Conservation (phyloP, 495 filamentous ascomycete genomes). For the Neurospora tetrasperma region DNA sequence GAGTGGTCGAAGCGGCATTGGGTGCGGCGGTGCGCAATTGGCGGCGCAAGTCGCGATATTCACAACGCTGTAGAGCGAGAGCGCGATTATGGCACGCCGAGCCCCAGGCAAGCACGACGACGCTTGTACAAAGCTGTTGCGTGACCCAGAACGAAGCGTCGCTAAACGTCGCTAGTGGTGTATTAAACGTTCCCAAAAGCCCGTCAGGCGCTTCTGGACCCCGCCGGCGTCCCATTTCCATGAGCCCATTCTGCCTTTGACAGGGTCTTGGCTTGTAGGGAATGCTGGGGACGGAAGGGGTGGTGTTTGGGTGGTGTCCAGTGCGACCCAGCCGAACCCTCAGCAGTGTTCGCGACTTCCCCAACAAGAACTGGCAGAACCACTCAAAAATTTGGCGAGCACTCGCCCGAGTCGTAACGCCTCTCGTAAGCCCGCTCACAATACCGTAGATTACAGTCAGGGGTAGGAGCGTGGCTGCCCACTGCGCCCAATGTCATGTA, state of each 20-base stretch:
- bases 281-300: slow-evolving; percentile 4
- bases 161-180: slow-evolving; percentile 8
- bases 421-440: background rate
- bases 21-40: background rate
- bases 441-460: background rate
- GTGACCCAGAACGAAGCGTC: slow-evolving; percentile 1
- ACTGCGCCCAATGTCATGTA: background rate
- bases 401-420: slow-evolving; percentile 1
- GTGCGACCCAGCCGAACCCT: background rate
- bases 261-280: background rate
- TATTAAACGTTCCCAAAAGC: slow-evolving; percentile 4
- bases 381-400: slow-evolving; percentile 21
- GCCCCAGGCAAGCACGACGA: slow-evolving; percentile 2
- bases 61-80: background rate
- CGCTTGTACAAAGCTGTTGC: slow-evolving; percentile 10
- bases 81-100: background rate
- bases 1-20: background rate
- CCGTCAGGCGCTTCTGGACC: slow-evolving; percentile 3
- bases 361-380: slow-evolving; percentile 23
- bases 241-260: background rate
- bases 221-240: background rate
- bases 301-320: slow-evolving; percentile 11
- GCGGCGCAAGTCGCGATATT: background rate
- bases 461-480: background rate
- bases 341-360: slow-evolving; percentile 17